Evolutionary conservation across 805 yeast genomes (phyloP).

Genomic region (Alloascoidea hylecoeti): DNA sequence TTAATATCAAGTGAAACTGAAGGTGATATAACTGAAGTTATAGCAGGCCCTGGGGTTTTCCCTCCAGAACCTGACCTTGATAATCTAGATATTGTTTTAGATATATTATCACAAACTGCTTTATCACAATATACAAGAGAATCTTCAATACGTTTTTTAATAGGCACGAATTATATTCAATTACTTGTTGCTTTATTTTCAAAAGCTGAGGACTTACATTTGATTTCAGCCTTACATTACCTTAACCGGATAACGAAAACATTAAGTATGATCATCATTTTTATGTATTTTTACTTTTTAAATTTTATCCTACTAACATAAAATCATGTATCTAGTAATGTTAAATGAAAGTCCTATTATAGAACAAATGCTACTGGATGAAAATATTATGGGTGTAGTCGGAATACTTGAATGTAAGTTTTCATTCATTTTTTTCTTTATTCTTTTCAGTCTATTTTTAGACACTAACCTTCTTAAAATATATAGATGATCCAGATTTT

Average conservation of each 20-base stretch:
- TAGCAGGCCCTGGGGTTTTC: constrained; percentile 65
- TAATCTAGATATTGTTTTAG: constrained; percentile 39
- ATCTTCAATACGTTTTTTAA: constrained; percentile 40
- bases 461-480: constrained; percentile 6
- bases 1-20: constrained; percentile 33
- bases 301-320: not conserved
- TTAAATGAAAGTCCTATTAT: constrained; percentile 56
- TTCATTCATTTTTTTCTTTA: not conserved
- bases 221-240: constrained; percentile 42
- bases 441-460: not conserved
- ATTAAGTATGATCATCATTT: constrained; percentile 6
- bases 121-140: constrained; percentile 50
- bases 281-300: constrained; percentile 2
- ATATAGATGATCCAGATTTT: constrained; percentile 59
- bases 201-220: constrained; percentile 36
- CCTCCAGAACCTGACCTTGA: constrained; percentile 45
- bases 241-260: constrained; percentile 67
- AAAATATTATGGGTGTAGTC: constrained; percentile 39
- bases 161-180: constrained; percentile 35
- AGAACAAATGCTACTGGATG: constrained; percentile 42
- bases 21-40: constrained; percentile 36
- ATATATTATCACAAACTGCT: constrained; percentile 42
- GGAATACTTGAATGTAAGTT: constrained; percentile 65
- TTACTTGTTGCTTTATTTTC: constrained; percentile 39
- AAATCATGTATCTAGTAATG: constrained; percentile 25